Evolutionary conservation across 495 filamentous ascomycete genomes (phyloP).

Genomic region (Hamigera avellanea): DNA sequence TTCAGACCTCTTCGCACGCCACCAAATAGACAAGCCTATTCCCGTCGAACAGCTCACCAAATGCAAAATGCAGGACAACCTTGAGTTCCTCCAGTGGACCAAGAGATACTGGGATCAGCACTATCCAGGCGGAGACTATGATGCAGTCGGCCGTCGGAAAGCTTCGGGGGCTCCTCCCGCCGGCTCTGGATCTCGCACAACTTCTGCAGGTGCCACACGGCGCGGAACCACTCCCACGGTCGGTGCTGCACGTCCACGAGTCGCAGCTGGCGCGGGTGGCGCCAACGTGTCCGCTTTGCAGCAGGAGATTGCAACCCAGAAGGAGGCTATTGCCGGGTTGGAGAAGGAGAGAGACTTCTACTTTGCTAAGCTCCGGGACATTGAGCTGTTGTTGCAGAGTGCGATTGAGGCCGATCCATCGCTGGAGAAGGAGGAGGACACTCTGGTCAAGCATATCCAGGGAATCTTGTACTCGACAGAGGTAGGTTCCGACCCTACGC

Average conservation of each 20-base stretch:
- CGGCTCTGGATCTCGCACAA: conserved; percentile 28
- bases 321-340: conserved; percentile 74
- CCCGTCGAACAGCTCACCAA: conserved; percentile 83
- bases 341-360: conserved; percentile 97
- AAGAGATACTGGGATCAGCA: conserved; percentile 98
- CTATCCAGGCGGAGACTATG: conserved; percentile 93
- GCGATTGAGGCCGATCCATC: conserved; percentile 84
- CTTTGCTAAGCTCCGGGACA: conserved; percentile 95
- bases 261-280: conserved; percentile 42
- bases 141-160: conserved; percentile 75
- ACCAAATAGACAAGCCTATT: conserved; percentile 75
- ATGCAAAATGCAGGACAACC: conserved; percentile 99
- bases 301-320: conserved; percentile 71
- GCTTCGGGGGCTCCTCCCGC: conserved; percentile 52
- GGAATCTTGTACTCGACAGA: conserved; percentile 95
- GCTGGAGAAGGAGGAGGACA: conserved; percentile 84
- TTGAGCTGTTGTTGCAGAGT: conserved; percentile 84
- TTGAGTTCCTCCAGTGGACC: conserved; percentile 95
- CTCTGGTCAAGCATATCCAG: conserved; percentile 88
- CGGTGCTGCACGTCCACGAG: conserved; percentile 37
- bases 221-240: conserved; percentile 68
- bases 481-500: conserved; percentile 28
- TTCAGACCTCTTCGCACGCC: conserved; percentile 72
- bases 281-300: conserved; percentile 53
- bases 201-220: conserved; percentile 43